Conservation (phyloP, 257 asterid species). For the Penstemon barbatus region DNA sequence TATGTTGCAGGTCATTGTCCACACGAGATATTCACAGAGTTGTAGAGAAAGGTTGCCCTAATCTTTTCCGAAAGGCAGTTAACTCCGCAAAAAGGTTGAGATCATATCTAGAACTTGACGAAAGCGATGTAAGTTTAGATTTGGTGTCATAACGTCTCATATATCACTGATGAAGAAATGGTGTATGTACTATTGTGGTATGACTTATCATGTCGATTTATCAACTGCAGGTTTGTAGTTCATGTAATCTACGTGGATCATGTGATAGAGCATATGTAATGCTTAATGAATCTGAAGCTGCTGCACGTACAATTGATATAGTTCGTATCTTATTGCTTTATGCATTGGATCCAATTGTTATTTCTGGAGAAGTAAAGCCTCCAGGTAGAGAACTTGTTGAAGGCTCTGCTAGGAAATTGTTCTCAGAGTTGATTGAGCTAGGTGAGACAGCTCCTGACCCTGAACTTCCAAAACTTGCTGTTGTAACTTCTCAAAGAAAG, state of each 20-base stretch:
- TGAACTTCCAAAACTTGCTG: conserved; percentile 50
- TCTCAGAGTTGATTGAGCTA: conserved; percentile 65
- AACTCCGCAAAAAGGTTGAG: conserved; percentile 91
- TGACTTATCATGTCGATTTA: conserved; percentile 14
- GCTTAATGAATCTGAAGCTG: conserved; percentile 58
- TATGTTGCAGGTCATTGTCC: conserved; percentile 63
- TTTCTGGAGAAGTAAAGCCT: conserved; percentile 50
- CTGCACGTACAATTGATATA: conserved; percentile 79
- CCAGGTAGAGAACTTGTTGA: conserved; percentile 62
- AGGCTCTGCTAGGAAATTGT: conserved; percentile 72
- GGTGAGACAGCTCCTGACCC: conserved; percentile 64
- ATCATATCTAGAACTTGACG: conserved; percentile 67
- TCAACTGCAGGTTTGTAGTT: conserved; percentile 69
- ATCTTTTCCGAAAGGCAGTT: conserved; percentile 70
- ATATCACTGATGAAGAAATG: conserved; percentile 12
- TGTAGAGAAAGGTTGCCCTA: conserved; percentile 85
- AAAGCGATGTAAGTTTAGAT: conserved; percentile 65
- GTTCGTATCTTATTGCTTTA: conserved; percentile 63
- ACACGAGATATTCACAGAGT: conserved; percentile 59
- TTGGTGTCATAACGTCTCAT: neutral
- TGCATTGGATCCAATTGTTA: conserved; percentile 70
- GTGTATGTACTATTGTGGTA: neutral
- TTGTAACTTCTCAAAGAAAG: conserved; percentile 38
- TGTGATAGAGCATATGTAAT: conserved; percentile 80
- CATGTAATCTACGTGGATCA: conserved; percentile 77